phyloP scores from a whole-genome alignment of 192 early-diverging fungal genomes.

The Coemansia sp. region DNA sequence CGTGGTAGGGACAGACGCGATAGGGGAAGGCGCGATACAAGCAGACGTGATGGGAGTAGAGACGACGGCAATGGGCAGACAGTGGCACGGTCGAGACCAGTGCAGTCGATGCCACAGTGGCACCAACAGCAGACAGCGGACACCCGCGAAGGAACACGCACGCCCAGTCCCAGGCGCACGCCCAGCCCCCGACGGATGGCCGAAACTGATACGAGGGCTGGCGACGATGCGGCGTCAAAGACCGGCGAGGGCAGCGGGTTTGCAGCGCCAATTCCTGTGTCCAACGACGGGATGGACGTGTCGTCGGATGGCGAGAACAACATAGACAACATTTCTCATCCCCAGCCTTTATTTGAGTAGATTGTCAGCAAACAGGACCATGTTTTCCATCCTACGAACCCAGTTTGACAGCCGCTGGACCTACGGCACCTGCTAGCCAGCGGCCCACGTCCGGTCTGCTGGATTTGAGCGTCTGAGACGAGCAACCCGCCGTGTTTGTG shows the following conservation, averaged over 20 bases:
- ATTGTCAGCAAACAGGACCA: neutral
- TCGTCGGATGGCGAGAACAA: neutral
- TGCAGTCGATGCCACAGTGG: constrained; percentile 8
- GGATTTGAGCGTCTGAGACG: neutral
- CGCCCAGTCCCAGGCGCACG: constrained; percentile 15
- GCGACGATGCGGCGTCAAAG: constrained; percentile 12
- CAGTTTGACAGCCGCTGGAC: too few species aligned
- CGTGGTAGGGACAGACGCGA: neutral
- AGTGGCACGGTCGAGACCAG: neutral
- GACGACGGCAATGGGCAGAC: neutral
- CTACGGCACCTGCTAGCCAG: neutral
- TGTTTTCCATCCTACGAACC: neutral
- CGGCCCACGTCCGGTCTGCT: neutral
- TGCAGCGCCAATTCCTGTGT: constrained; percentile 2
- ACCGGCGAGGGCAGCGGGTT: constrained; percentile 10
- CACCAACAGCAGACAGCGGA: constrained; percentile 9
- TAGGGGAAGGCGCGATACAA: neutral
- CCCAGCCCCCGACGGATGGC: constrained; percentile 42
- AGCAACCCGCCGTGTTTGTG: neutral
- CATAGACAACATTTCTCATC: constrained; percentile 1
- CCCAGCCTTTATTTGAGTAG: constrained; percentile 3
- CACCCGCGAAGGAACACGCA: constrained; percentile 12
- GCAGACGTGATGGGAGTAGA: neutral
- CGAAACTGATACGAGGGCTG: neutral
- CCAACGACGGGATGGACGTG: constrained; percentile 15